Evolutionary conservation across 2,329 filamentous ascomycete genomes (phyloP), one percentile per base, ranked within the genome.

Genomic region (Malbranchea cinnamomea): DNA sequence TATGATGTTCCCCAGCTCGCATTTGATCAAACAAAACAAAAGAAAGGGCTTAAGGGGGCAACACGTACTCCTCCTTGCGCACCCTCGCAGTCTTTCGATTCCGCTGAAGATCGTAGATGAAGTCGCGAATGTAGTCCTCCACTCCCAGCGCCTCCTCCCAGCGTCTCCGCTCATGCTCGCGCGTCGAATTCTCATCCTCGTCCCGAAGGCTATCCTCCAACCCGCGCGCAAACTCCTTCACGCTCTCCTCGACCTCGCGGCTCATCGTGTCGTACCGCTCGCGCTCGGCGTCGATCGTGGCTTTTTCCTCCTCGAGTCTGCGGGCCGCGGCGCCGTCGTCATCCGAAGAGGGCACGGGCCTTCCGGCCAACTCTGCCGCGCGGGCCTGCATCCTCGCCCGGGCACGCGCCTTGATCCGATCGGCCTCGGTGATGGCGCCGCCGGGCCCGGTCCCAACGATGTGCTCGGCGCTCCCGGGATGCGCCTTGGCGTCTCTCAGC

Each of bases 351-450:
- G 74, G 64, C 24, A 77, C 61, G 49, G 85, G 84, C 54, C 78
- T 83, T 34, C 89, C 89, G 13, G 84, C 83, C 39, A 98, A 61
- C 11, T 89, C 87, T 33, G 89, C 89, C 42, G 89, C 85, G 36
- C 89, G 78, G 47, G 93, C 85, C 59, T 95, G 87, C 89, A 98
- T 98, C 74, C 94, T 92, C 22, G 87, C 87, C 59, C 85, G 92
- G 18, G 89, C 87, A 42, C 85, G 74, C 20, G 89, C 89, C 62
- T 94, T 95, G 41, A 95, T 71, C 31, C 87, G 74, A 56, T 98
- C 89, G 3, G 83, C 79, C 56, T 98, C 89, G 0, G 89, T 98
- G 23, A 98, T 73, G 25, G 73, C 60, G 30, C 89, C 89, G 24
- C 87, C 87, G 34, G 85, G 87, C 6, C 89, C 89, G 37, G 87